These are phyloP conservation scores for Keithomyces neogunnii DNA, from an alignment of 2,329 filamentous ascomycete genomes.

Conservation along the genomic window DNA sequence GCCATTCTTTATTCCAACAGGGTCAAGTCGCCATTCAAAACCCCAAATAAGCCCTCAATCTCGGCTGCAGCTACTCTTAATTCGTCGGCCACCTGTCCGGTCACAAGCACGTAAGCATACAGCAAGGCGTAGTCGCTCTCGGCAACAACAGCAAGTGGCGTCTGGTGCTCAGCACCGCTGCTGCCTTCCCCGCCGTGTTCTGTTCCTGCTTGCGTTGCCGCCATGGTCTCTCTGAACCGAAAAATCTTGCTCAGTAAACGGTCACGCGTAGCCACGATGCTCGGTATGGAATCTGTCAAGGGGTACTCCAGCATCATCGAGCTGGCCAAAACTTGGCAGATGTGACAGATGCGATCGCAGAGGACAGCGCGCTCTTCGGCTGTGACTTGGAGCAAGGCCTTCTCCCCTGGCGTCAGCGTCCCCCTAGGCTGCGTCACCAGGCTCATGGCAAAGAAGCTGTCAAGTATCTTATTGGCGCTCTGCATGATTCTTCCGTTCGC, in stretches of 20 bases:
- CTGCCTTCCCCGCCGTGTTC: not conserved
- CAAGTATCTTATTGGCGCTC: slow-evolving; percentile 70
- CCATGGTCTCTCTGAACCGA: slow-evolving; percentile 56
- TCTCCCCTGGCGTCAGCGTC: slow-evolving; percentile 65
- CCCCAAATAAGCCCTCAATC: slow-evolving; percentile 49
- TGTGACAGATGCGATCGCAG: slow-evolving; percentile 77
- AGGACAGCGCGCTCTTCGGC: slow-evolving; percentile 68
- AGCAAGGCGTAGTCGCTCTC: slow-evolving; percentile 77
- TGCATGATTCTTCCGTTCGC: slow-evolving; percentile 62
- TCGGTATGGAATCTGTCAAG: slow-evolving; percentile 73
- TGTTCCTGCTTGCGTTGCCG: not conserved
- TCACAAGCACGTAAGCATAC: slow-evolving; percentile 76
- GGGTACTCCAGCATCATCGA: slow-evolving; percentile 87
- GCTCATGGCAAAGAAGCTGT: slow-evolving; percentile 89
- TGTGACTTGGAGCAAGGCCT: slow-evolving; percentile 67
- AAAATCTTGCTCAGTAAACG: slow-evolving; percentile 75
- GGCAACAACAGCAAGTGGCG: slow-evolving; percentile 29
- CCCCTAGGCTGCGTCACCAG: slow-evolving; percentile 74
- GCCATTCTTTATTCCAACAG: slow-evolving; percentile 6
- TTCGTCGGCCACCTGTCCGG: slow-evolving; percentile 53
- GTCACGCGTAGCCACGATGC: slow-evolving; percentile 66
- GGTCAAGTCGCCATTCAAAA: slow-evolving; percentile 26
- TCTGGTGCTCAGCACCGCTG: not conserved
- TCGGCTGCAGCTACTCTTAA: slow-evolving; percentile 47
- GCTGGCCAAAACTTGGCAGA: slow-evolving; percentile 71